A percentile compares a stretch with the other conserved stretches of the same genome.
Conservation (phyloP, 1,284 basidiomycete genomes). For the Mycosarcoma mackinlayi region DNA sequence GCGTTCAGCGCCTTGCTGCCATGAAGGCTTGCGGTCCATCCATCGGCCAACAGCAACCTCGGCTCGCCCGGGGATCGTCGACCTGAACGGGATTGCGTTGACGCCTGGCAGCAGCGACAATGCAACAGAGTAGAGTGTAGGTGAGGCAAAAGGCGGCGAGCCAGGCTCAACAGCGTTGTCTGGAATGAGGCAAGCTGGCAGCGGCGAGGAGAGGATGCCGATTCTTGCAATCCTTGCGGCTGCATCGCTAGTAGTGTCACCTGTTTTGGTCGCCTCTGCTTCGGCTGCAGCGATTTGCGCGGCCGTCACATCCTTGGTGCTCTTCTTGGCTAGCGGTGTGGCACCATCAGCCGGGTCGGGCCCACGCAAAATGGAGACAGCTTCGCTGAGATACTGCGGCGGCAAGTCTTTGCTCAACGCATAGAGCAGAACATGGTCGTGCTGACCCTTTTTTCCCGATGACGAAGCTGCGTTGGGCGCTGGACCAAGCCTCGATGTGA, state of each 20-base stretch:
- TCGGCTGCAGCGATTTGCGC: conserved; percentile 28
- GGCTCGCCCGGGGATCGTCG: conserved; percentile 50
- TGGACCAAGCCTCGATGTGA: conserved; percentile 30
- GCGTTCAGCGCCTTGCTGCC: conserved; percentile 46
- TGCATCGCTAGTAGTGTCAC: conserved; percentile 4
- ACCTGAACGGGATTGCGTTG: conserved; percentile 53
- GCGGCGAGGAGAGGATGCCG: conserved; percentile 46
- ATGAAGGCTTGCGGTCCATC: conserved; percentile 52
- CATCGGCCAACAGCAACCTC: conserved; percentile 58
- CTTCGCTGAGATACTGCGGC: conserved; percentile 36
- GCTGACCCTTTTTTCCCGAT: conserved; percentile 9
- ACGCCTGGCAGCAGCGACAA: conserved; percentile 48
- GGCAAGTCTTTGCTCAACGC: conserved; percentile 58
- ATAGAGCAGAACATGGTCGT: conserved; percentile 54
- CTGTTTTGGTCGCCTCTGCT: conserved; percentile 11
- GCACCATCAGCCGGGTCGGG: conserved; percentile 11
- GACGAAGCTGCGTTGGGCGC: conserved; percentile 10
- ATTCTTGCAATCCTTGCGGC: conserved; percentile 33
- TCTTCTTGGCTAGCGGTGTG: not conserved
- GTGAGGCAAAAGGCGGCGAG: conserved; percentile 30
- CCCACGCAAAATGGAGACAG: conserved; percentile 47
- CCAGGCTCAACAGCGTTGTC: conserved; percentile 32
- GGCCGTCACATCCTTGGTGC: conserved; percentile 22
- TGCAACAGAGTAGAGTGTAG: conserved; percentile 47
- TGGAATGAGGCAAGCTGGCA: conserved; percentile 51